Evolutionary conservation across 345 rosid species (phyloP).

Genomic region (Heritiera fomes): DNA sequence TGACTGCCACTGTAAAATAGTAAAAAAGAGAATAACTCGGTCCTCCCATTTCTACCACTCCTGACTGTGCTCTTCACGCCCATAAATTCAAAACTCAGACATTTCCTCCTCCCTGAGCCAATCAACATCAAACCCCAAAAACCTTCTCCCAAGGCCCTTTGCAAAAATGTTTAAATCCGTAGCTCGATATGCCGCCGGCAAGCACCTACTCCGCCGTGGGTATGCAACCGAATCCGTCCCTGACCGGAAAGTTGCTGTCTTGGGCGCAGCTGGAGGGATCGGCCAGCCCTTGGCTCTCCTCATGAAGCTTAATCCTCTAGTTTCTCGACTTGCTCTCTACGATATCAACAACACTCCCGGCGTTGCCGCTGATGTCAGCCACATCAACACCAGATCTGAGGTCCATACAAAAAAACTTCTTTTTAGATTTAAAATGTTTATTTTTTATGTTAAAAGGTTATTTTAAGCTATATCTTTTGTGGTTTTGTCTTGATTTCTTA

Average conservation of each 20-base stretch:
- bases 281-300: constrained; percentile 80
- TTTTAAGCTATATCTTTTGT: constrained; percentile 1
- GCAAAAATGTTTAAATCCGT: constrained; percentile 49
- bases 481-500: background rate
- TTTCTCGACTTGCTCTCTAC: constrained; percentile 65
- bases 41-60: background rate
- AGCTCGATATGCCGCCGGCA: constrained; percentile 39
- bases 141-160: background rate
- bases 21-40: background rate
- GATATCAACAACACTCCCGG: constrained; percentile 79
- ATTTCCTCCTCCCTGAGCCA: background rate
- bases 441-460: background rate
- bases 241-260: constrained; percentile 64
- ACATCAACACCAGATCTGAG: constrained; percentile 75
- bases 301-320: constrained; percentile 81
- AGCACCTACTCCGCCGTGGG: constrained; percentile 54
- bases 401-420: constrained; percentile 25
- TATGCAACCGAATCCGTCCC: constrained; percentile 62
- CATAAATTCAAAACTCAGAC: background rate
- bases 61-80: background rate
- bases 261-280: constrained; percentile 87
- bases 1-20: background rate
- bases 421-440: background rate
- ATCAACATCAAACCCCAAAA: background rate
- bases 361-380: constrained; percentile 80